A percentile compares a stretch with the other conserved stretches of the same genome.
phyloP scores from a whole-genome alignment of 23 red algal species.

The Gracilaria gracilis region DNA sequence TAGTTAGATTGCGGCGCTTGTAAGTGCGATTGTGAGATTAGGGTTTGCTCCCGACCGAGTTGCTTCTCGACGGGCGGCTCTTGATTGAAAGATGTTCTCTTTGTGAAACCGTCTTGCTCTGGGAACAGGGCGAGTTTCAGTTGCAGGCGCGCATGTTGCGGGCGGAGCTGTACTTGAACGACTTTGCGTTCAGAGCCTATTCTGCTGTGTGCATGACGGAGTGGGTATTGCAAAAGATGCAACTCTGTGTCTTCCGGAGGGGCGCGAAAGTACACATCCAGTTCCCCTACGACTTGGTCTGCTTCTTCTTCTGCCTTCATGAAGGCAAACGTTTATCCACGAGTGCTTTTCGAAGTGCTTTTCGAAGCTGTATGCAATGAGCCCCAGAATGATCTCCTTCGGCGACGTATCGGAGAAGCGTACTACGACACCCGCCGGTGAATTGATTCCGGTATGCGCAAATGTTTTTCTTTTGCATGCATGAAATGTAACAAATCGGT shows the following conservation, averaged over 20 bases:
- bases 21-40: slow-evolving; percentile 15
- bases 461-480: no score
- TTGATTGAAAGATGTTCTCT: slow-evolving; percentile 3
- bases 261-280: slow-evolving; percentile 41
- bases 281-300: slow-evolving; percentile 47
- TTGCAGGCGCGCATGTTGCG: slow-evolving; percentile 44
- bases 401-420: no score
- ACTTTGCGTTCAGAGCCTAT: slow-evolving; percentile 50
- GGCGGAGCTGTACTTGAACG: slow-evolving; percentile 35
- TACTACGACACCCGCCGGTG: no score
- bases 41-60: slow-evolving; percentile 48
- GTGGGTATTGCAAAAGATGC: slow-evolving; percentile 56
- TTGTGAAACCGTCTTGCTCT: slow-evolving; percentile 1
- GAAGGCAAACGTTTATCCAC: not conserved
- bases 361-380: not conserved
- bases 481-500: no score
- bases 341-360: not conserved
- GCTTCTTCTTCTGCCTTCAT: slow-evolving; percentile 37
- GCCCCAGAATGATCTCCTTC: no score
- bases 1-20: slow-evolving; percentile 27
- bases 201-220: slow-evolving; percentile 30
- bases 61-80: not conserved
- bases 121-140: slow-evolving; percentile 34
- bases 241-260: slow-evolving; percentile 12
- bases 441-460: no score